These are phyloP conservation scores for Boletus rubroflammeus DNA, from an alignment of 768 basidiomycete species.

Conservation along the genomic window DNA sequence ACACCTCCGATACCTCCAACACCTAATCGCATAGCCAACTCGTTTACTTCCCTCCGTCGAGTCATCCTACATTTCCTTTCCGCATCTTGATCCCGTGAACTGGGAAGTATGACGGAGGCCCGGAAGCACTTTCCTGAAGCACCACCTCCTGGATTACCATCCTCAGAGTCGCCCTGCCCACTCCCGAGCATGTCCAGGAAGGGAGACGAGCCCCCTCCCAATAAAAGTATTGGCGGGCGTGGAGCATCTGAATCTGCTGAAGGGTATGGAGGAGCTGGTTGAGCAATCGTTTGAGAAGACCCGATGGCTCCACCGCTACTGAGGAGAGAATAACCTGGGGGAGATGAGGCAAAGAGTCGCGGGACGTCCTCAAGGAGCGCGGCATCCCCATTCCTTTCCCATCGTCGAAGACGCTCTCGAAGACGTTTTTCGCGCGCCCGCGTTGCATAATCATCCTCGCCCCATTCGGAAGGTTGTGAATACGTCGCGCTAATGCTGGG, in stretches of 20 bases:
- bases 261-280: conserved; percentile 24
- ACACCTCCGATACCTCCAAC: conserved; percentile 71
- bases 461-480: conserved; percentile 44
- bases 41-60: conserved; percentile 73
- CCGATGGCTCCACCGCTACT: neutral
- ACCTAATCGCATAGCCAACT: conserved; percentile 80
- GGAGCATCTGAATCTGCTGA: conserved; percentile 22
- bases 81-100: conserved; percentile 45
- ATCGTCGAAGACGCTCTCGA: conserved; percentile 64
- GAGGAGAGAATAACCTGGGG: conserved; percentile 8
- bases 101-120: conserved; percentile 66
- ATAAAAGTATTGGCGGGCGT: conserved; percentile 23
- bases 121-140: conserved; percentile 52
- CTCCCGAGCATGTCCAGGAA: conserved; percentile 25
- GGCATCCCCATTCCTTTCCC: conserved; percentile 61
- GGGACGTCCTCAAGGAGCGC: conserved; percentile 64
- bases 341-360: conserved; percentile 38
- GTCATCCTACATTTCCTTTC: conserved; percentile 58
- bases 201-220: conserved; percentile 22
- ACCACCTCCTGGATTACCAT: conserved; percentile 9
- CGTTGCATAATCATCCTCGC: conserved; percentile 63
- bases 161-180: conserved; percentile 18
- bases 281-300: conserved; percentile 21
- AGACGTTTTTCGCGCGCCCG: conserved; percentile 70
- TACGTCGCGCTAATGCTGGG: conserved; percentile 18